A percentile compares a stretch with the other conserved stretches of the same genome.
Evolutionary conservation across 768 basidiomycete species (phyloP).

Genomic region (Tephrocybe rancida): DNA sequence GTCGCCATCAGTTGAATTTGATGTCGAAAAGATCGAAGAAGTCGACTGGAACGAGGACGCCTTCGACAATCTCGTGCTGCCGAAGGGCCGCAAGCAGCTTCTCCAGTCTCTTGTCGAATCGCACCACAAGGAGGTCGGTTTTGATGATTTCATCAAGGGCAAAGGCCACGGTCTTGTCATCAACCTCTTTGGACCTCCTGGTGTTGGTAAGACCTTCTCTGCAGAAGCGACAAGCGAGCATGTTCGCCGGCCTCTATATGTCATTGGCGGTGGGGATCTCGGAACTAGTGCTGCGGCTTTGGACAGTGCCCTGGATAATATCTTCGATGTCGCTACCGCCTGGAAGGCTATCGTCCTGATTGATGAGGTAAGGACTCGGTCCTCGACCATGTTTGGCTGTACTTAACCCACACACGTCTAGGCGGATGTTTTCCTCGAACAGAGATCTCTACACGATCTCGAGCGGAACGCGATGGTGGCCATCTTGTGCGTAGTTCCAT

Average conservation of each 20-base stretch:
- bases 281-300: constrained; percentile 45
- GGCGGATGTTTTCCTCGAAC: constrained; percentile 73
- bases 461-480: constrained; percentile 73
- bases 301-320: constrained; percentile 42
- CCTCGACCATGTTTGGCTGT: background rate
- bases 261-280: constrained; percentile 54
- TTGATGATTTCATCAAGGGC: constrained; percentile 63
- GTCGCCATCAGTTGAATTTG: constrained; percentile 53
- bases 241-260: constrained; percentile 49
- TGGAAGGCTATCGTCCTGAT: constrained; percentile 61
- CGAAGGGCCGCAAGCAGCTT: constrained; percentile 49
- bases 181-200: constrained; percentile 56
- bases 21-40: constrained; percentile 51
- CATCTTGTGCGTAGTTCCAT: constrained; percentile 46
- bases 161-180: constrained; percentile 55
- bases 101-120: constrained; percentile 55
- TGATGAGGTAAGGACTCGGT: constrained; percentile 38
- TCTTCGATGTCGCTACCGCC: constrained; percentile 51
- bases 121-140: constrained; percentile 48
- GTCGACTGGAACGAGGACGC: constrained; percentile 59
- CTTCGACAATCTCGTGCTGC: constrained; percentile 56
- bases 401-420: constrained; percentile 9
- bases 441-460: constrained; percentile 61
- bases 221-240: constrained; percentile 59
- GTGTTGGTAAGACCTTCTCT: constrained; percentile 59